A percentile compares a stretch with the other conserved stretches of the same genome.
Evolutionary conservation across 768 basidiomycete species (phyloP).

Genomic region (Leccinum imitatum): DNA sequence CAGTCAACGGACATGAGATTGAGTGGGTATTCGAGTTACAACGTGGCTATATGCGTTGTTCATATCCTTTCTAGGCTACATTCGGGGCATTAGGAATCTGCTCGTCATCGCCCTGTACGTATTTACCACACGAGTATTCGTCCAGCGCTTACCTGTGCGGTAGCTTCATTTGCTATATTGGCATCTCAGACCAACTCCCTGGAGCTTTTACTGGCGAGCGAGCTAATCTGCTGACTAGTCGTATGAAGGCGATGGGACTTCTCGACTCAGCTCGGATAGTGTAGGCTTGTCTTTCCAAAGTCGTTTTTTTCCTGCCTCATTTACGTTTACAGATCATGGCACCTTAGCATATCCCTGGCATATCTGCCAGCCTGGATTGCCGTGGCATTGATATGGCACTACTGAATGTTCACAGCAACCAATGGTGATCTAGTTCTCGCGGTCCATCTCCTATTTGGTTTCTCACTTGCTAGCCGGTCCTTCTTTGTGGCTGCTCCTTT

Average conservation of each 20-base stretch:
- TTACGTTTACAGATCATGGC: slow-evolving; percentile 51
- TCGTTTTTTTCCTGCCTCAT: neutral
- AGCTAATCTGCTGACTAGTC: slow-evolving; percentile 59
- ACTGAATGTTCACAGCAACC: slow-evolving; percentile 62
- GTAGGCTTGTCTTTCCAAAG: slow-evolving; percentile 32
- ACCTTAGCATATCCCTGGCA: slow-evolving; percentile 58
- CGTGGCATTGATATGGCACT: slow-evolving; percentile 63
- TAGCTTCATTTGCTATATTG: slow-evolving; percentile 70
- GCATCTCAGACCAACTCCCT: slow-evolving; percentile 76
- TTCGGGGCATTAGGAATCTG: slow-evolving; percentile 58
- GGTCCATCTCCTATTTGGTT: slow-evolving; percentile 65
- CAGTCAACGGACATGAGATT: slow-evolving; percentile 55
- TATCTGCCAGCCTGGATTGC: slow-evolving; percentile 81
- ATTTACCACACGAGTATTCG: neutral
- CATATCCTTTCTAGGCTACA: slow-evolving; percentile 46
- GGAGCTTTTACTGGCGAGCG: slow-evolving; percentile 69
- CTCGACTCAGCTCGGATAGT: slow-evolving; percentile 65
- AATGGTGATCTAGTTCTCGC: slow-evolving; percentile 58
- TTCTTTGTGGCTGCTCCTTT: slow-evolving; percentile 71
- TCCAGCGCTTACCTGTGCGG: slow-evolving; percentile 1
- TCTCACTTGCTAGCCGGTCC: slow-evolving; percentile 69
- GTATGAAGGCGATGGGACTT: slow-evolving; percentile 81
- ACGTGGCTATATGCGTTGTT: neutral
- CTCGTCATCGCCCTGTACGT: slow-evolving; percentile 70
- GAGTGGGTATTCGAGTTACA: slow-evolving; percentile 39